Evolutionary conservation across 2,329 filamentous ascomycete genomes (phyloP).

Genomic region (Claviceps sorghi): DNA sequence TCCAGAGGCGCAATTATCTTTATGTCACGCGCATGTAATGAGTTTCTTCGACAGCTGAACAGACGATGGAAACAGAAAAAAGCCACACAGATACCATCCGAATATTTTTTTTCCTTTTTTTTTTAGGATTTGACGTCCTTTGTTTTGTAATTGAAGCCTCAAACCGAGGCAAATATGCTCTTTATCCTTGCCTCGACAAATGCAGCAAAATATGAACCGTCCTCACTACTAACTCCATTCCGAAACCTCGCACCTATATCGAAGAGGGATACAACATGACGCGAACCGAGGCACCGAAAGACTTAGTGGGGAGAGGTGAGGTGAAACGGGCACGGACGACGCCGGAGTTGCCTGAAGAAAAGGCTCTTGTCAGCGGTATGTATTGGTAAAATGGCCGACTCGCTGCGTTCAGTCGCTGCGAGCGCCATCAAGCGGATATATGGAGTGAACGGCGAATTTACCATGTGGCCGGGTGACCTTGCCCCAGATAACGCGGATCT

Average conservation of each 20-base stretch:
- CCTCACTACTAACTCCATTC: conserved; percentile 48
- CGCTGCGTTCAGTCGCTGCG: neutral
- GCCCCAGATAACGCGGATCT: conserved; percentile 98
- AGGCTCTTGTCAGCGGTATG: neutral
- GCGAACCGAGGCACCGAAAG: conserved; percentile 90
- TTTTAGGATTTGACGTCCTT: conserved; percentile 30
- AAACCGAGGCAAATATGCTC: conserved; percentile 33
- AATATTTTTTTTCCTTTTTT: neutral
- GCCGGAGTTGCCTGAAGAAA: conserved; percentile 73
- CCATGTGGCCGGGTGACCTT: conserved; percentile 94
- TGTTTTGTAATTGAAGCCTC: conserved; percentile 37
- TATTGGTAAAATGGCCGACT: neutral
- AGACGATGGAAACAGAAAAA: neutral
- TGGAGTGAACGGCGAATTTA: conserved; percentile 28
- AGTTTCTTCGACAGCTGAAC: neutral
- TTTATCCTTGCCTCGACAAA: conserved; percentile 44
- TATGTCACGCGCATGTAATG: conserved; percentile 1
- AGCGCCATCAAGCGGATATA: neutral
- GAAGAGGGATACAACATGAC: conserved; percentile 97
- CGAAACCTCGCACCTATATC: conserved; percentile 56
- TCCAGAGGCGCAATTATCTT: neutral
- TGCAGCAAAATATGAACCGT: conserved; percentile 47
- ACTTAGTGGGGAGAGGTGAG: conserved; percentile 88
- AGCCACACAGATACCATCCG: neutral
- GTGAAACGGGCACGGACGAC: conserved; percentile 96